These are phyloP conservation scores for Sphaceloma murrayae DNA, from an alignment of 2,329 filamentous ascomycete species.

Conservation along the genomic window DNA sequence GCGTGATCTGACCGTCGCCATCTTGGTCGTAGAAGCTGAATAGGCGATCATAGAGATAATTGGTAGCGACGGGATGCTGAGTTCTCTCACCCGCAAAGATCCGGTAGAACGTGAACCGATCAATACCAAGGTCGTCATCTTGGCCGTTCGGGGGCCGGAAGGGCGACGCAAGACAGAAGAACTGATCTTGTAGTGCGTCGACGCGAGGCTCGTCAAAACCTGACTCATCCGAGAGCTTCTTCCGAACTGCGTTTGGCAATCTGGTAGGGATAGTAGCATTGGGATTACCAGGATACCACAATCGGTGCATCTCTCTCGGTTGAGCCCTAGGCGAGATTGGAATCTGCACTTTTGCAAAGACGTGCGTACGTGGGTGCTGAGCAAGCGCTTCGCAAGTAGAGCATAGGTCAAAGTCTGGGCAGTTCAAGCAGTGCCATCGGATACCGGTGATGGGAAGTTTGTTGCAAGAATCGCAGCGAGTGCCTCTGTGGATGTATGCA, in stretches of 20 bases:
- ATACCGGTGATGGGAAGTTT: conserved; percentile 83
- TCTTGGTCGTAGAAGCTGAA: conserved; percentile 95
- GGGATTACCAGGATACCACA: conserved; percentile 84
- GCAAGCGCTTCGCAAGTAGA: conserved; percentile 66
- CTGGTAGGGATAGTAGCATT: conserved; percentile 54
- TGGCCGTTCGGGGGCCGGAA: conserved; percentile 63
- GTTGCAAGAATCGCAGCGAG: conserved; percentile 83
- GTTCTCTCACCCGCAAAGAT: conserved; percentile 54
- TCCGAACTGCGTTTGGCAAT: conserved; percentile 57
- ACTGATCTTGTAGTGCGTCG: conserved; percentile 93
- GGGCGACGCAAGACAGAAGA: conserved; percentile 88
- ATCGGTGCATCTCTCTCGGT: conserved; percentile 66
- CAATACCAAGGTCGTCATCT: conserved; percentile 70
- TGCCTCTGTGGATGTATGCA: conserved; percentile 84
- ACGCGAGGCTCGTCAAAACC: conserved; percentile 70
- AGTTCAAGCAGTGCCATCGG: conserved; percentile 90
- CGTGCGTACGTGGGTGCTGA: conserved; percentile 74
- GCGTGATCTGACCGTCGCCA: conserved; percentile 77
- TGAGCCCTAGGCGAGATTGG: conserved; percentile 74
- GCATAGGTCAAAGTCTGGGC: conserved; percentile 90
- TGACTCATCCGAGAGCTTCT: conserved; percentile 43
- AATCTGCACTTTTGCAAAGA: conserved; percentile 92
- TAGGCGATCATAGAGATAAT: conserved; percentile 90
- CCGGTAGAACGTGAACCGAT: conserved; percentile 83
- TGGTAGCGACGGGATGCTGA: conserved; percentile 72